phyloP scores from a whole-genome alignment of 768 basidiomycete genomes.

The Amylocystis lapponica region DNA sequence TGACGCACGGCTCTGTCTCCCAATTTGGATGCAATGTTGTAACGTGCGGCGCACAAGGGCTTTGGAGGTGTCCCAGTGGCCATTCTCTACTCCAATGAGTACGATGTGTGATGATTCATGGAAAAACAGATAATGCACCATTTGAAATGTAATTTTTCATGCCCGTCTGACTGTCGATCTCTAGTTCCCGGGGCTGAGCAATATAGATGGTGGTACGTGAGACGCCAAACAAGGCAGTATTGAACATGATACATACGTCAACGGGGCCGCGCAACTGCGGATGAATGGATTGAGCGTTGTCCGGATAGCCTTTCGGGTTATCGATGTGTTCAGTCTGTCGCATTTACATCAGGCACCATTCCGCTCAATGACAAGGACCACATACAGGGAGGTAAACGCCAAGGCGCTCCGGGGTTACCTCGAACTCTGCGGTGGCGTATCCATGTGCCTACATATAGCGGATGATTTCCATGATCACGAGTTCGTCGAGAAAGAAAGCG shows the following conservation, averaged over 20 bases:
- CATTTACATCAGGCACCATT: neutral
- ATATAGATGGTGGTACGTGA: neutral
- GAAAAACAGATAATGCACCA: slow-evolving; percentile 29
- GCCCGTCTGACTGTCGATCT: slow-evolving; percentile 78
- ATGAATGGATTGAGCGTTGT: slow-evolving; percentile 78
- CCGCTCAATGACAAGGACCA: slow-evolving; percentile 11
- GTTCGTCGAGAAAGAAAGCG: slow-evolving; percentile 9
- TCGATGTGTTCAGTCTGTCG: slow-evolving; percentile 82
- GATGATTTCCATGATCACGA: neutral
- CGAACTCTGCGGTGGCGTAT: slow-evolving; percentile 79
- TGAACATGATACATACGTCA: slow-evolving; percentile 40
- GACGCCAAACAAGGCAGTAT: neutral
- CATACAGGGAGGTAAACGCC: slow-evolving; percentile 79
- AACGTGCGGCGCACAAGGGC: slow-evolving; percentile 69
- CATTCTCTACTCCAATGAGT: slow-evolving; percentile 39
- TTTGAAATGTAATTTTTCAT: slow-evolving; percentile 98
- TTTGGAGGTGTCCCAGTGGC: slow-evolving; percentile 86
- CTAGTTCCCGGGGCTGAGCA: slow-evolving; percentile 66
- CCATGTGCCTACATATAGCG: slow-evolving; percentile 52
- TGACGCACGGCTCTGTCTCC: slow-evolving; percentile 53
- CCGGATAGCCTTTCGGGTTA: slow-evolving; percentile 87
- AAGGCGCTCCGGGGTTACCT: slow-evolving; percentile 78
- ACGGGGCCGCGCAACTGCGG: slow-evolving; percentile 76
- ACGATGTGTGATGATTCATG: neutral
- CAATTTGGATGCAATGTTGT: slow-evolving; percentile 73